These are phyloP conservation scores for Cyphellophora europaea DNA, from an alignment of 2,329 filamentous ascomycete genomes.

Conservation along the genomic window DNA sequence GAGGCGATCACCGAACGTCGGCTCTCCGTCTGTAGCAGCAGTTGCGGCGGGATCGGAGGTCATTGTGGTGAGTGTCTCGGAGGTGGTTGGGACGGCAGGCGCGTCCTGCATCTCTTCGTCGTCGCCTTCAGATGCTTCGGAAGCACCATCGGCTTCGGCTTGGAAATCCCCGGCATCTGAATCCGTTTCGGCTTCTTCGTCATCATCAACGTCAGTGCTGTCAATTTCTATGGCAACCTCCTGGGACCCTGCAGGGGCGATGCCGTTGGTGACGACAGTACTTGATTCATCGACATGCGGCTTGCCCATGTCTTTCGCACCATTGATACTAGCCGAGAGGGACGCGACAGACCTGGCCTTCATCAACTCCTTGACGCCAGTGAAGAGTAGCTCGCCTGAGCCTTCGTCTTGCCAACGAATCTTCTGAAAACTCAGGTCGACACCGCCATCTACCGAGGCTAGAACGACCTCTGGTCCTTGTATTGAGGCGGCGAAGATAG, in stretches of 20 bases:
- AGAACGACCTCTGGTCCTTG: slow-evolving; percentile 36
- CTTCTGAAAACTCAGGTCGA: slow-evolving; percentile 41
- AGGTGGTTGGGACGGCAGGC: slow-evolving; percentile 7
- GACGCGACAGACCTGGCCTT: slow-evolving; percentile 33
- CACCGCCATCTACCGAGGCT: slow-evolving; percentile 39
- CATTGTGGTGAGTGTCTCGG: not conserved
- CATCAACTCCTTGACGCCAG: slow-evolving; percentile 34
- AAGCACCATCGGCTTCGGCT: slow-evolving; percentile 18
- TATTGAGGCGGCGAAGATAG: slow-evolving; percentile 35
- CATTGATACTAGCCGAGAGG: slow-evolving; percentile 43
- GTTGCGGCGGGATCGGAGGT: not conserved
- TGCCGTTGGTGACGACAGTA: slow-evolving; percentile 37
- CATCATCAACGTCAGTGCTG: slow-evolving; percentile 27
- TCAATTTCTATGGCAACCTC: slow-evolving; percentile 38
- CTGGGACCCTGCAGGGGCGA: slow-evolving; percentile 28
- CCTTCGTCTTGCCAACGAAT: slow-evolving; percentile 37
- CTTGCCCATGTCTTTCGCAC: slow-evolving; percentile 40
- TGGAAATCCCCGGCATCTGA: slow-evolving; percentile 10
- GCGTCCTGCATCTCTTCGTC: slow-evolving; percentile 27
- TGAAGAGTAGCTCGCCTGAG: slow-evolving; percentile 31
- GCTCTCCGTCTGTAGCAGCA: slow-evolving; percentile 35
- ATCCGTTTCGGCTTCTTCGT: slow-evolving; percentile 16
- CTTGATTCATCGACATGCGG: slow-evolving; percentile 49
- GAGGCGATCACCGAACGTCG: slow-evolving; percentile 81
- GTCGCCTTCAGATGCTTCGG: slow-evolving; percentile 13